These are phyloP conservation scores for Peltaster fructicola DNA, from an alignment of 2,329 filamentous ascomycete species.

Conservation along the genomic window DNA sequence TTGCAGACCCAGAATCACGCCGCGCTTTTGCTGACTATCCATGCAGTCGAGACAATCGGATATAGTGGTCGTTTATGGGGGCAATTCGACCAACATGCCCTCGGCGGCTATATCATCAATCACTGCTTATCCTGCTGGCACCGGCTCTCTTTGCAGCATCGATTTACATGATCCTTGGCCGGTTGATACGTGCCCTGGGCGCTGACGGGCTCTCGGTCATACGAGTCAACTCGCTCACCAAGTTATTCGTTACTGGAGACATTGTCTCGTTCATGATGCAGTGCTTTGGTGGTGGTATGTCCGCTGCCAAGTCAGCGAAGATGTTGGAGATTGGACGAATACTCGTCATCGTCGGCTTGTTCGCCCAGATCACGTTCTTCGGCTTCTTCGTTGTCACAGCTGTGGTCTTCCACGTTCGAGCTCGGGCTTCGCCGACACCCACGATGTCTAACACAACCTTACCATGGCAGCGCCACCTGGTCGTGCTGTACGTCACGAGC, in stretches of 20 bases:
- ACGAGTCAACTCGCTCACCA: constrained; percentile 30
- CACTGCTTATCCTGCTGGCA: constrained; percentile 28
- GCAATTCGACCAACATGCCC: constrained; percentile 10
- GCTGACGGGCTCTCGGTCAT: constrained; percentile 28
- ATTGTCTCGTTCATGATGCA: constrained; percentile 36
- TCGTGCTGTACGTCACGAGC: constrained; percentile 22
- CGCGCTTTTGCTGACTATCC: constrained; percentile 6
- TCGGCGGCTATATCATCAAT: constrained; percentile 26
- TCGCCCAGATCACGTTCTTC: constrained; percentile 41
- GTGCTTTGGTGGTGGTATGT: constrained; percentile 26
- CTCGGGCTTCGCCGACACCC: constrained; percentile 15
- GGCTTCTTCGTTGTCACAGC: constrained; percentile 35
- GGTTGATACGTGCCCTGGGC: constrained; percentile 25
- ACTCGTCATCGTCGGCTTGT: constrained; percentile 38
- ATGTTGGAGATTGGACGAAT: constrained; percentile 26
- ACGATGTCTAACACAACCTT: constrained; percentile 2
- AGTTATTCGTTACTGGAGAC: constrained; percentile 38
- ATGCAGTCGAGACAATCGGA: constrained; percentile 28
- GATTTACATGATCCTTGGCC: constrained; percentile 34
- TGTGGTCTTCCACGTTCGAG: constrained; percentile 31
- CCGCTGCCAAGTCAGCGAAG: constrained; percentile 13
- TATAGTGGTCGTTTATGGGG: constrained; percentile 20
- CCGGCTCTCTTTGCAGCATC: constrained; percentile 33
- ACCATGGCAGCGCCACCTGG: constrained; percentile 21
- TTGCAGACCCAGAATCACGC: too few species aligned